Evolutionary conservation across 495 filamentous ascomycete genomes (phyloP).

Genomic region (Penicillium angulare): DNA sequence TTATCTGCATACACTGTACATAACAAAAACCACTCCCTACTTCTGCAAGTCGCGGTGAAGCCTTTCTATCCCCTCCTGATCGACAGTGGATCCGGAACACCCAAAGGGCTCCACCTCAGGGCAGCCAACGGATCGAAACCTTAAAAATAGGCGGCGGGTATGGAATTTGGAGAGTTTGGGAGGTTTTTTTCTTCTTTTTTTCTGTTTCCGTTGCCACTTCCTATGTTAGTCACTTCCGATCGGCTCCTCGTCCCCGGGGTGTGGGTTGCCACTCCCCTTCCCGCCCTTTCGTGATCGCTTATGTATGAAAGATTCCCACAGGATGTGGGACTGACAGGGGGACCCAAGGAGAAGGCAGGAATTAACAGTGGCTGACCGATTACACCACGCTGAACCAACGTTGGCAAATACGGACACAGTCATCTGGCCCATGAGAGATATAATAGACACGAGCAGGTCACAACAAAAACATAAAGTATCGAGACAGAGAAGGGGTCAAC

Average conservation of each 20-base stretch:
- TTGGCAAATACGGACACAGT: too few species aligned
- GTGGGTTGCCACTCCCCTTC: neutral
- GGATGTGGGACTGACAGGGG: neutral
- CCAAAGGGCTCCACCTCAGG: slow-evolving; percentile 14
- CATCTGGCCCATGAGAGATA: too few species aligned
- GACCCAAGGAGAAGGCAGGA: too few species aligned
- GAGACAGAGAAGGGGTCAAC: too few species aligned
- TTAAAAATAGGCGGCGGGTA: slow-evolving; percentile 11
- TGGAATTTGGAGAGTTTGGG: neutral
- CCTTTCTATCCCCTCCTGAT: slow-evolving; percentile 13
- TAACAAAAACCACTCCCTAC: too few species aligned
- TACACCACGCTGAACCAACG: too few species aligned
- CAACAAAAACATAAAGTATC: too few species aligned
- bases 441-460: too few species aligned
- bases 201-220: neutral
- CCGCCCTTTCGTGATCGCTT: neutral
- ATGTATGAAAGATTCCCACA: neutral
- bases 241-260: neutral
- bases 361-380: too few species aligned
- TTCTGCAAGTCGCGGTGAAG: slow-evolving; percentile 15
- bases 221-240: neutral
- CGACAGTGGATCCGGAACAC: slow-evolving; percentile 19
- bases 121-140: slow-evolving; percentile 22
- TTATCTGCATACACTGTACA: too few species aligned
- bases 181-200: slow-evolving; percentile 1